Percentiles rank a stretch among this genome's conserved stretches.
phyloP scores from a whole-genome alignment of 192 early-diverging fungal species.

The Rhizophagus sp. region DNA sequence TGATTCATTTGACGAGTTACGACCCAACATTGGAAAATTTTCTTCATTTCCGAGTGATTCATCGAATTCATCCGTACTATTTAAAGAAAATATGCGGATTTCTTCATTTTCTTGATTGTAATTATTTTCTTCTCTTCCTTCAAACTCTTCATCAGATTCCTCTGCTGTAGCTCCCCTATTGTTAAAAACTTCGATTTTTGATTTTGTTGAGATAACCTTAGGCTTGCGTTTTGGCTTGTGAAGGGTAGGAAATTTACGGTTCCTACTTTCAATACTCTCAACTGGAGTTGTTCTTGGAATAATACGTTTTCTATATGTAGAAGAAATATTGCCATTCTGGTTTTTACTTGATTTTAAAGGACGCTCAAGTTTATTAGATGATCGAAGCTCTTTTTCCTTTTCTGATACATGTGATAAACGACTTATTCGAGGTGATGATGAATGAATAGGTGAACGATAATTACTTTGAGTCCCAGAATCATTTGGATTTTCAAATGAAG shows the following conservation, averaged over 20 bases:
- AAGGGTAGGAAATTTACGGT: background rate
- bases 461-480: background rate
- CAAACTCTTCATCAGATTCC: constrained; percentile 61
- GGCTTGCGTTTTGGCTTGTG: constrained; percentile 14
- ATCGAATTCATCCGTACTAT: constrained; percentile 58
- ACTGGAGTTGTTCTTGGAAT: background rate
- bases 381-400: background rate
- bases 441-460: background rate
- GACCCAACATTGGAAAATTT: constrained; percentile 26
- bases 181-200: constrained; percentile 54
- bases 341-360: background rate
- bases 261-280: constrained; percentile 7
- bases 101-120: constrained; percentile 40
- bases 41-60: constrained; percentile 46
- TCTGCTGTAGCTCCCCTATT: constrained; percentile 58
- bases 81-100: constrained; percentile 46
- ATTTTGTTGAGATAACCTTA: constrained; percentile 35
- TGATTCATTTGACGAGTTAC: constrained; percentile 22
- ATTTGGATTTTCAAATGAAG: background rate
- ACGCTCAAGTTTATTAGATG: background rate
- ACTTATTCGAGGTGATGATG: background rate
- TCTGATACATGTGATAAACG: background rate
- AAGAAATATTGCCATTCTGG: background rate
- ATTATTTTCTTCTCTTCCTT: constrained; percentile 41
- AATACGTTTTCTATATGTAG: background rate